Percentiles rank a stretch among this genome's conserved stretches.
Evolutionary conservation across 345 rosid genomes (phyloP).

Genomic region (Corymbia maculata): DNA sequence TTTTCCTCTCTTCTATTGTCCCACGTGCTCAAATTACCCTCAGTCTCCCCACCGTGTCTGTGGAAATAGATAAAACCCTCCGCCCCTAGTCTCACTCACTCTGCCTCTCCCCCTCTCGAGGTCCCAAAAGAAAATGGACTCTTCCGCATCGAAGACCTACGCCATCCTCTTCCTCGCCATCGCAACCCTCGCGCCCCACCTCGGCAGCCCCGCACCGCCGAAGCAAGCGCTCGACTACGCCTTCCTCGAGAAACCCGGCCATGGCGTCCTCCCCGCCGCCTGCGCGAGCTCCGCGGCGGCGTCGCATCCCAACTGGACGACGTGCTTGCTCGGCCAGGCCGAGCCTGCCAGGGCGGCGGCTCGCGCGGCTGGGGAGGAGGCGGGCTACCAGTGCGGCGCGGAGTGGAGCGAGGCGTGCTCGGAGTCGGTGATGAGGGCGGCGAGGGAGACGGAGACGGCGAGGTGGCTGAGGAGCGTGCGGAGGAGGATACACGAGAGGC

Average conservation of each 20-base stretch:
- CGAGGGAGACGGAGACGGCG: slow-evolving; percentile 30
- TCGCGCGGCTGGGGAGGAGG: background rate
- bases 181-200: background rate
- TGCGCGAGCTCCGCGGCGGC: background rate
- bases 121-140: background rate
- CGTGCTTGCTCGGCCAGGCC: background rate
- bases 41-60: background rate
- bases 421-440: slow-evolving; percentile 15
- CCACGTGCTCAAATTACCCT: slow-evolving; percentile 30
- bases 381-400: background rate
- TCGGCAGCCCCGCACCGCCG: background rate
- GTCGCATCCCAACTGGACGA: background rate
- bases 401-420: background rate
- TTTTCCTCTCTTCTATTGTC: background rate
- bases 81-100: background rate
- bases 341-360: background rate
- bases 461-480: slow-evolving; percentile 47
- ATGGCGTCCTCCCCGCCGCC: background rate
- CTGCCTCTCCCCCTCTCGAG: background rate
- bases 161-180: background rate
- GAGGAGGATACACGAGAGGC: slow-evolving; percentile 65
- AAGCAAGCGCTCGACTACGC: background rate
- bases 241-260: background rate
- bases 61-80: background rate
- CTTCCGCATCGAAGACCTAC: background rate